phyloP scores from a whole-genome alignment of 2,329 filamentous ascomycete genomes.

The Diaporthe sp. region DNA sequence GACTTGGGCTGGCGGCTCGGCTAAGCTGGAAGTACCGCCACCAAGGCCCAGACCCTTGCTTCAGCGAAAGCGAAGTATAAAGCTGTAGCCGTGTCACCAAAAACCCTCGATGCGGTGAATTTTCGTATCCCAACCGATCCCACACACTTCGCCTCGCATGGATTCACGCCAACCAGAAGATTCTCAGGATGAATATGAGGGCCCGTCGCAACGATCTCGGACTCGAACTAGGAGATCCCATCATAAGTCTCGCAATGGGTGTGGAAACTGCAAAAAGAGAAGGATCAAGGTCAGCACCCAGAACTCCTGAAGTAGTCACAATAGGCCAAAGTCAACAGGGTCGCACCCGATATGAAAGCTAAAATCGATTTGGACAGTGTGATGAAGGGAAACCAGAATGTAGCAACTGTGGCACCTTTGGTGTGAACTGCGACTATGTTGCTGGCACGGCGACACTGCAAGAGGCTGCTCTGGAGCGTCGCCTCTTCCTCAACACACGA shows the following conservation, averaged over 20 bases:
- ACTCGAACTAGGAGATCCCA: neutral
- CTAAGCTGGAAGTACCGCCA: neutral
- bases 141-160: neutral
- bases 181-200: neutral
- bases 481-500: neutral
- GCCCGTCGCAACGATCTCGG: neutral
- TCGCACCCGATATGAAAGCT: neutral
- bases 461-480: neutral
- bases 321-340: too few species aligned
- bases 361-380: neutral
- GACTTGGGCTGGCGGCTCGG: neutral
- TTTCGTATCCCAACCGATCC: neutral
- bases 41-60: neutral
- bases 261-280: neutral
- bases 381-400: neutral
- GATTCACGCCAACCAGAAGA: neutral
- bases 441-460: neutral
- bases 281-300: neutral
- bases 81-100: neutral
- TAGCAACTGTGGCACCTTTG: neutral
- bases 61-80: neutral
- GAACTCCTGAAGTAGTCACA: neutral
- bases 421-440: neutral
- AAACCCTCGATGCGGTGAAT: neutral
- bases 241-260: neutral